These are phyloP conservation scores for Moniliella sp. DNA, from an alignment of 1,284 basidiomycete species.

Conservation along the genomic window DNA sequence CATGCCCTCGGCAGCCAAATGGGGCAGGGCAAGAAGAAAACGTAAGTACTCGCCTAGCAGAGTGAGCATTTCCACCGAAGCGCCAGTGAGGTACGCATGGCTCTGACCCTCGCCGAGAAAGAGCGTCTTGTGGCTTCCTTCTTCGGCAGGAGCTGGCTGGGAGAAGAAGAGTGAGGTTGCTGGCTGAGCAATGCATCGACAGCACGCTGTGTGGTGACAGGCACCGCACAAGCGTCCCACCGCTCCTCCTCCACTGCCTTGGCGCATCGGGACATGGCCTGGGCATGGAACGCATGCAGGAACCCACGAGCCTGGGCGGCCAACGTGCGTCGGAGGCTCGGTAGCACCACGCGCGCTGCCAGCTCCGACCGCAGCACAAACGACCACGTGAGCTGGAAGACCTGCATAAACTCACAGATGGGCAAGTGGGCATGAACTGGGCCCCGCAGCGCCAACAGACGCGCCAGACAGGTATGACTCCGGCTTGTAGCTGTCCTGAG, in stretches of 20 bases:
- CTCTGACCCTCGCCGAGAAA: slow-evolving; percentile 49
- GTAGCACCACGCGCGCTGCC: slow-evolving; percentile 54
- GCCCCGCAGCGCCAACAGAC: too few species aligned
- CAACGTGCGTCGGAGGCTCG: slow-evolving; percentile 4
- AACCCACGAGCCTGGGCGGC: slow-evolving; percentile 57
- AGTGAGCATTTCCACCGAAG: slow-evolving; percentile 55
- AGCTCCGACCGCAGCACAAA: slow-evolving; percentile 72
- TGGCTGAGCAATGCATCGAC: too few species aligned
- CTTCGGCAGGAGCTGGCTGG: too few species aligned
- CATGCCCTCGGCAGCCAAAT: slow-evolving; percentile 82
- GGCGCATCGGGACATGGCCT: slow-evolving; percentile 58
- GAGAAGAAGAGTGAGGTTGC: too few species aligned
- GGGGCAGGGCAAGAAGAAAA: slow-evolving; percentile 64
- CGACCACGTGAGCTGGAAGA: slow-evolving; percentile 66
- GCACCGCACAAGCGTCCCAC: too few species aligned
- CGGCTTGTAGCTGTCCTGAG: slow-evolving; percentile 57
- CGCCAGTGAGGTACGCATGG: slow-evolving; percentile 50
- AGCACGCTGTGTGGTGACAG: too few species aligned
- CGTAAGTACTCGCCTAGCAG: slow-evolving; percentile 66
- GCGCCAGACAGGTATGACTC: too few species aligned
- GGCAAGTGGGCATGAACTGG: slow-evolving; percentile 51
- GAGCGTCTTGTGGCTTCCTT: slow-evolving; percentile 47
- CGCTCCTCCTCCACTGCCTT: slow-evolving; percentile 75
- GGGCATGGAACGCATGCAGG: slow-evolving; percentile 62
- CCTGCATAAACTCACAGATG: slow-evolving; percentile 51